A percentile compares a stretch with the other conserved stretches of the same genome.
These are phyloP conservation scores for Monilinia fructicola DNA, from an alignment of 2,329 filamentous ascomycete genomes.

Conservation along the genomic window DNA sequence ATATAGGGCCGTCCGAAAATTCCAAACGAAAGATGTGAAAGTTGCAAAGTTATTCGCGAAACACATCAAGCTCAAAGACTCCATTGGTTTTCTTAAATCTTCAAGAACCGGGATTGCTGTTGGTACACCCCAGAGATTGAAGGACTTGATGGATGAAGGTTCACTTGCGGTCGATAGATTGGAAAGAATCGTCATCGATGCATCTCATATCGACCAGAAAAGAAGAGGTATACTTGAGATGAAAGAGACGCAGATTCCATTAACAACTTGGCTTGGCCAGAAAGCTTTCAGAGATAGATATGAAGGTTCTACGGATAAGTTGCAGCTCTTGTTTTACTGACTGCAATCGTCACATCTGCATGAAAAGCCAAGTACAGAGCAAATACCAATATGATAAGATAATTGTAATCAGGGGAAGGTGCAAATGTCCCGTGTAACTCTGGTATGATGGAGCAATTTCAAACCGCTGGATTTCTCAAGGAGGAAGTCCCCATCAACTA, in stretches of 20 bases:
- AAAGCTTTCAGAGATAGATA: slow-evolving; percentile 72
- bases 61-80: slow-evolving; percentile 92
- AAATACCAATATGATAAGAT: neutral
- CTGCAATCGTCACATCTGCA: neutral
- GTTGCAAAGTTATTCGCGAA: slow-evolving; percentile 96
- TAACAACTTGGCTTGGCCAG: slow-evolving; percentile 71
- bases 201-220: slow-evolving; percentile 91
- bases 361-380: slow-evolving; percentile 11
- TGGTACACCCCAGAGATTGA: slow-evolving; percentile 81
- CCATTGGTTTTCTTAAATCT: slow-evolving; percentile 70
- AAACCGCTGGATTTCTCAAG: neutral
- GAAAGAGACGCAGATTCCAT: slow-evolving; percentile 83
- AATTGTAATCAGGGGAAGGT: slow-evolving; percentile 11
- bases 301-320: slow-evolving; percentile 53
- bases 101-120: slow-evolving; percentile 80
- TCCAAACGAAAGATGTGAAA: slow-evolving; percentile 73
- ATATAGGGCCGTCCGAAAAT: slow-evolving; percentile 68
- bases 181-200: slow-evolving; percentile 82
- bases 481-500: slow-evolving; percentile 1
- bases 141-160: slow-evolving; percentile 78
- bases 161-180: slow-evolving; percentile 69
- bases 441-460: neutral
- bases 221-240: slow-evolving; percentile 93
- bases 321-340: slow-evolving; percentile 63
- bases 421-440: slow-evolving; percentile 1